Percentiles rank a stretch among this genome's conserved stretches.
These are phyloP conservation scores for Moesziomyces globuligerus DNA, from an alignment of 1,284 basidiomycete species.

Conservation along the genomic window DNA sequence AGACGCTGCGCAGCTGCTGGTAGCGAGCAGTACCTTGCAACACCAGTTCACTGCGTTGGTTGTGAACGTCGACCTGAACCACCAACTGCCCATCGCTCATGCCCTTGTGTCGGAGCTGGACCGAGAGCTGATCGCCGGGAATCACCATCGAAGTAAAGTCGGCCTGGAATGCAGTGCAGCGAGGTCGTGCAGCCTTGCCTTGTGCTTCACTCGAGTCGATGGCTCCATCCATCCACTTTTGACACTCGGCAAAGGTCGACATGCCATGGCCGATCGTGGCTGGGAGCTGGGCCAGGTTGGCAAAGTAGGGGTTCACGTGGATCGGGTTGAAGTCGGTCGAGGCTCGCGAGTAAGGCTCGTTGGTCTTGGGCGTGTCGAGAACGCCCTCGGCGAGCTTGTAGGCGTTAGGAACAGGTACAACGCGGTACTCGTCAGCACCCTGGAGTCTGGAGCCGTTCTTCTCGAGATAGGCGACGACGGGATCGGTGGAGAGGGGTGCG, in stretches of 20 bases:
- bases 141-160: conserved; percentile 94
- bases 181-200: too few species aligned
- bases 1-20: conserved; percentile 81
- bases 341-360: conserved; percentile 91
- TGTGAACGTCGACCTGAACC: conserved; percentile 87
- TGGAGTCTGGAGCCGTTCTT: conserved; percentile 82
- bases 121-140: conserved; percentile 85
- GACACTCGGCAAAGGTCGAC: conserved; percentile 94
- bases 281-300: conserved; percentile 89
- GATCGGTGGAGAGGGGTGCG: conserved; percentile 73
- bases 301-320: conserved; percentile 97
- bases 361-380: conserved; percentile 70
- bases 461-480: conserved; percentile 88
- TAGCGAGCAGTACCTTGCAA: conserved; percentile 92
- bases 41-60: conserved; percentile 87
- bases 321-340: conserved; percentile 97
- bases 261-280: conserved; percentile 99
- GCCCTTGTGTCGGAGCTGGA: conserved; percentile 74
- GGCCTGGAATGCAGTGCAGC: conserved; percentile 68
- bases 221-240: conserved; percentile 90
- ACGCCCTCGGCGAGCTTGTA: conserved; percentile 28
- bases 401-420: conserved; percentile 77
- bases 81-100: conserved; percentile 73
- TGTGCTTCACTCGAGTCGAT: conserved; percentile 92
- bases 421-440: conserved; percentile 73